phyloP scores from a whole-genome alignment of 352 stramenopile genomes.

The Pythium plurisporium region DNA sequence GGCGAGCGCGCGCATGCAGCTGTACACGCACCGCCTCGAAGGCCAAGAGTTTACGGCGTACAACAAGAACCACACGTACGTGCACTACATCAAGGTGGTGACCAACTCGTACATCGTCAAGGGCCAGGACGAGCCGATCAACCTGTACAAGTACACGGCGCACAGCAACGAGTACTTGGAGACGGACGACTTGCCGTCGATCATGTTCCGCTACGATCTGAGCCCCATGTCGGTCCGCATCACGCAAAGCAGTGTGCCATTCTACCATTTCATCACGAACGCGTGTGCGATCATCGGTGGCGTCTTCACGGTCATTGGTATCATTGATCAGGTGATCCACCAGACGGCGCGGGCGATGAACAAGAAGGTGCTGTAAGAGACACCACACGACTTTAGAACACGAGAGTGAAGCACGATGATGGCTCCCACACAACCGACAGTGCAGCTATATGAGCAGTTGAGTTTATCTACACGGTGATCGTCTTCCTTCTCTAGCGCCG shows the following conservation, averaged over 20 bases:
- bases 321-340: slow-evolving; percentile 84
- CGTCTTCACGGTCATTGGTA: slow-evolving; percentile 81
- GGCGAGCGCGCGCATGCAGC: slow-evolving; percentile 82
- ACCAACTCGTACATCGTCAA: slow-evolving; percentile 88
- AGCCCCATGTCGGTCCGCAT: slow-evolving; percentile 94
- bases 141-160: slow-evolving; percentile 89
- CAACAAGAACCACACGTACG: slow-evolving; percentile 95
- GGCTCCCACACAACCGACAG: too few species aligned
- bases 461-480: too few species aligned
- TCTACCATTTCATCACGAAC: slow-evolving; percentile 84
- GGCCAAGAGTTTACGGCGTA: slow-evolving; percentile 87
- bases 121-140: slow-evolving; percentile 40
- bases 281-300: slow-evolving; percentile 80
- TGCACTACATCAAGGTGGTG: slow-evolving; percentile 99
- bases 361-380: slow-evolving; percentile 86
- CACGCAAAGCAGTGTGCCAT: slow-evolving; percentile 84
- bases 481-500: too few species aligned
- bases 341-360: slow-evolving; percentile 81
- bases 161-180: slow-evolving; percentile 88
- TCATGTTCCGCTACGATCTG: slow-evolving; percentile 92
- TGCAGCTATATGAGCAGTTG: too few species aligned
- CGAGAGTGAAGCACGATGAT: too few species aligned
- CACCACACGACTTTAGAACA: neutral
- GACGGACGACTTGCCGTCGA: slow-evolving; percentile 76
- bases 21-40: slow-evolving; percentile 93